A percentile compares a stretch with the other conserved stretches of the same genome.
phyloP scores from a whole-genome alignment of 2,329 filamentous ascomycete genomes.

The Macrophomina phaseolina region DNA sequence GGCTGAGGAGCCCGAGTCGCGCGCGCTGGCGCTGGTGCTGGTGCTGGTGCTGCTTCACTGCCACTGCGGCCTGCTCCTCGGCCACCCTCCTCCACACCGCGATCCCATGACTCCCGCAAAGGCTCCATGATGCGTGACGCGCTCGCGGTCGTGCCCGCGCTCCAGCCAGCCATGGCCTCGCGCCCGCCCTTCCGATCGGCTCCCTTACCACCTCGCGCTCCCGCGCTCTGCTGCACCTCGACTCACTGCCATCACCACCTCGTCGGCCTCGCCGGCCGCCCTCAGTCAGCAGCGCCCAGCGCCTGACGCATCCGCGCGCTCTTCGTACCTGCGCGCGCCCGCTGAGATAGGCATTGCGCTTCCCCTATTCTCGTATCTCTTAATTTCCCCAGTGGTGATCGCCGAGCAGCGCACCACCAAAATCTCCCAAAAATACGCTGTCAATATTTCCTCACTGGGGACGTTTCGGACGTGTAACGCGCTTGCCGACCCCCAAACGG shows the following conservation, averaged over 20 bases:
- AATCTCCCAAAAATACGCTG: conserved; percentile 17
- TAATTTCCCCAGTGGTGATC: conserved; percentile 22
- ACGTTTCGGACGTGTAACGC: background rate
- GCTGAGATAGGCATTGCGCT: conserved; percentile 13
- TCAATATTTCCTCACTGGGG: conserved; percentile 23
- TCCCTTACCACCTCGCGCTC: conserved; percentile 7
- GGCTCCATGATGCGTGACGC: background rate
- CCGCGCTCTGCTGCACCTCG: background rate
- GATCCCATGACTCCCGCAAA: conserved; percentile 11
- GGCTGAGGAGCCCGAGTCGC: background rate
- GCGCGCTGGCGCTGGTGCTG: background rate
- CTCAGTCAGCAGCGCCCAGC: conserved; percentile 14
- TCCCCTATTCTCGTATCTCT: conserved; percentile 24
- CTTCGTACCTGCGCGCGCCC: background rate
- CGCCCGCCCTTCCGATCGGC: background rate
- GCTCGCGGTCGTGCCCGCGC: background rate
- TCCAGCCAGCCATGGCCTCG: background rate
- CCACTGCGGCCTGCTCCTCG: background rate
- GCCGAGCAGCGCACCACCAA: conserved; percentile 8
- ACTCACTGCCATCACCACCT: conserved; percentile 8
- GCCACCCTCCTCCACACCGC: background rate
- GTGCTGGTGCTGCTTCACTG: background rate
- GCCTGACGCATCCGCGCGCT: background rate
- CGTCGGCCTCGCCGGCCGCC: background rate
- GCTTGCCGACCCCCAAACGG: conserved; percentile 1